These are phyloP conservation scores for Candida ulmi DNA, from an alignment of 805 yeast species.

Conservation along the genomic window DNA sequence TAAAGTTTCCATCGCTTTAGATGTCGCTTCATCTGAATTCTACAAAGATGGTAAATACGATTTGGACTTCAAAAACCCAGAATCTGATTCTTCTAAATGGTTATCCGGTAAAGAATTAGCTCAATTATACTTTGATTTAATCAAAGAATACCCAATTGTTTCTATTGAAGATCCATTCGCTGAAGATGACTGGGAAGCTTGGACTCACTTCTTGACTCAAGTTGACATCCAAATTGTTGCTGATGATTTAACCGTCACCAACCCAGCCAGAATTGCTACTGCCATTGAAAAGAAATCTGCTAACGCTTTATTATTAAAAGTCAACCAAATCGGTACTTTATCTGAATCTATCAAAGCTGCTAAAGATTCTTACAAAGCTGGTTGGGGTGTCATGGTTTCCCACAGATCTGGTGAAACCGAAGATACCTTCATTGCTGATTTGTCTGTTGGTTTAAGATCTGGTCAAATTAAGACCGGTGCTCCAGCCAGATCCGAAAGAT, in stretches of 20 bases:
- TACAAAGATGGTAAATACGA: conserved; percentile 96
- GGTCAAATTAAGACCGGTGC: conserved; percentile 99
- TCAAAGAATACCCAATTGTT: conserved; percentile 92
- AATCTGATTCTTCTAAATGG: conserved; percentile 88
- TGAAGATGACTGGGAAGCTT: conserved; percentile 99
- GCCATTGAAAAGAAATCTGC: conserved; percentile 97
- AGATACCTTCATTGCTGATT: conserved; percentile 97
- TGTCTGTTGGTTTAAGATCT: conserved; percentile 94
- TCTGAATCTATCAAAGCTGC: conserved; percentile 97
- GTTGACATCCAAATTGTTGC: conserved; percentile 87
- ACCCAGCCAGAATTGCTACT: conserved; percentile 88
- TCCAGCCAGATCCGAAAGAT: conserved; percentile 99
- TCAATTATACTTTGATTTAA: conserved; percentile 70
- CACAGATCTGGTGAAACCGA: conserved; percentile 99
- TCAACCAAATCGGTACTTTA: conserved; percentile 97
- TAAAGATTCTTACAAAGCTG: conserved; percentile 87
- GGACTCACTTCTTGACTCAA: conserved; percentile 81
- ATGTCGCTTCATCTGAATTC: conserved; percentile 97
- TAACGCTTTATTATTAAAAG: conserved; percentile 91
- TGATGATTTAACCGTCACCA: conserved; percentile 98
- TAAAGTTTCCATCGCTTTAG: conserved; percentile 86
- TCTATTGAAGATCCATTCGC: conserved; percentile 99
- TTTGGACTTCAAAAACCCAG: conserved; percentile 96
- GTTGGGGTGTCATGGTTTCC: conserved; percentile 99
- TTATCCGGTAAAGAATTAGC: conserved; percentile 85